A percentile compares a stretch with the other conserved stretches of the same genome.
Conservation (phyloP, 164 flowering plant genomes). For the Magnolia officinalis region DNA sequence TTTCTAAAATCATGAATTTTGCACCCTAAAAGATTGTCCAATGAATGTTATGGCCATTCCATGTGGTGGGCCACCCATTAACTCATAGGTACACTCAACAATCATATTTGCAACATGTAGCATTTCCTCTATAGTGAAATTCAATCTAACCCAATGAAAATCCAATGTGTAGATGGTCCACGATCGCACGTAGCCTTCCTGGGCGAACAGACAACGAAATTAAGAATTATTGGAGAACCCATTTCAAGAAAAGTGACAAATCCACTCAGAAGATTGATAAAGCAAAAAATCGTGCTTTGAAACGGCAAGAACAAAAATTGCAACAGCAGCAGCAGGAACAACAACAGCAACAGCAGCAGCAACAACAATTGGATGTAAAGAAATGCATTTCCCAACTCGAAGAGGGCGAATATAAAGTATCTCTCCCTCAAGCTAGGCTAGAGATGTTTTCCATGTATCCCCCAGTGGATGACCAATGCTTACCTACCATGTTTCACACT, state of each 20-base stretch:
- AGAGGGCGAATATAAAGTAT: constrained; percentile 20
- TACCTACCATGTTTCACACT: constrained; percentile 17
- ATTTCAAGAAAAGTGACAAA: constrained; percentile 12
- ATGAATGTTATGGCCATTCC: too few species aligned
- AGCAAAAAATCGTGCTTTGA: constrained; percentile 1
- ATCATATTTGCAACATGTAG: too few species aligned
- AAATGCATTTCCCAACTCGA: constrained; percentile 35
- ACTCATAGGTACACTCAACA: too few species aligned
- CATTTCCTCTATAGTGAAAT: background rate
- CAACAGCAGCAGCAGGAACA: too few species aligned
- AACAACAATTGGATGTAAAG: constrained; percentile 37
- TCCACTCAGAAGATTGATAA: background rate
- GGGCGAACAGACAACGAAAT: constrained; percentile 18
- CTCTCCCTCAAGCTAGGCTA: constrained; percentile 3
- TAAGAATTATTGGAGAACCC: constrained; percentile 20
- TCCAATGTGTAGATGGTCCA: constrained; percentile 9
- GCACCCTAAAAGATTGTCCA: background rate
- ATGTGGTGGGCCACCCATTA: too few species aligned
- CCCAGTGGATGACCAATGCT: constrained; percentile 29
- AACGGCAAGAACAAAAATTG: constrained; percentile 6
- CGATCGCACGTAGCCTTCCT: constrained; percentile 14
- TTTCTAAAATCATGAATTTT: background rate
- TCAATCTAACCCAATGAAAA: background rate
- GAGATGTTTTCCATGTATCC: constrained; percentile 20
- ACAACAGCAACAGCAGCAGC: constrained; percentile 22